Percentiles rank a stretch among this genome's conserved stretches.
Conservation (phyloP, 805 yeast genomes). For the Barnettozyma californica region DNA sequence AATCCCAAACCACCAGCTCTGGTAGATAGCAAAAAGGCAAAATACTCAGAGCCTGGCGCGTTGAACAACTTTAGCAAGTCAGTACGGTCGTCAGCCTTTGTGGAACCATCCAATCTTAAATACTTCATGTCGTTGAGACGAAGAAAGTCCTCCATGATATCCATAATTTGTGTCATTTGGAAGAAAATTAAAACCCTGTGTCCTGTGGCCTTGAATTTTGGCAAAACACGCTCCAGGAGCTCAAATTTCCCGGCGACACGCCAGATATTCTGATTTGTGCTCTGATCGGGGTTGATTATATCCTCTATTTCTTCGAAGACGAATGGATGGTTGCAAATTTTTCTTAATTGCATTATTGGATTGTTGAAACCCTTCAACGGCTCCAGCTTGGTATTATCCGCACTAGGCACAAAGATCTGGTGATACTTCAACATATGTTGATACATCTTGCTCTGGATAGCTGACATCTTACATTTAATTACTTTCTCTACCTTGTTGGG, state of each 20-base stretch:
- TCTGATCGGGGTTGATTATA: constrained; percentile 55
- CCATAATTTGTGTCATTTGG: constrained; percentile 90
- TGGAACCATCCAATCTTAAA: constrained; percentile 75
- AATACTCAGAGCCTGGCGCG: constrained; percentile 70
- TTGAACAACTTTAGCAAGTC: constrained; percentile 67
- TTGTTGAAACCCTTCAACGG: constrained; percentile 67
- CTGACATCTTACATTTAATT: constrained; percentile 71
- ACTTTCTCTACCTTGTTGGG: constrained; percentile 84
- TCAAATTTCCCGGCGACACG: constrained; percentile 80
- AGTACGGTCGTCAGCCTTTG: constrained; percentile 82
- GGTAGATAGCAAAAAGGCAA: constrained; percentile 73
- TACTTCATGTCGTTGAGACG: constrained; percentile 63
- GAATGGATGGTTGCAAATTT: constrained; percentile 84
- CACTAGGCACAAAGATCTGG: constrained; percentile 57
- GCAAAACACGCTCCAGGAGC: constrained; percentile 65
- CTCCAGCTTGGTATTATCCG: constrained; percentile 38
- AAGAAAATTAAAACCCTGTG: constrained; percentile 79
- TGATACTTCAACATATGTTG: constrained; percentile 75
- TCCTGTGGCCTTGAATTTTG: constrained; percentile 68
- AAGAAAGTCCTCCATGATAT: constrained; percentile 80
- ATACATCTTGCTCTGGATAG: constrained; percentile 63
- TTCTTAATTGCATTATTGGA: constrained; percentile 79
- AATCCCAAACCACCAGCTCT: constrained; percentile 90
- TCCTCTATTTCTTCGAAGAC: constrained; percentile 80
- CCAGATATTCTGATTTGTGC: constrained; percentile 66